Percentiles rank a stretch among this genome's conserved stretches.
Conservation (phyloP, 768 basidiomycete genomes). For the Megacollybia marginata region DNA sequence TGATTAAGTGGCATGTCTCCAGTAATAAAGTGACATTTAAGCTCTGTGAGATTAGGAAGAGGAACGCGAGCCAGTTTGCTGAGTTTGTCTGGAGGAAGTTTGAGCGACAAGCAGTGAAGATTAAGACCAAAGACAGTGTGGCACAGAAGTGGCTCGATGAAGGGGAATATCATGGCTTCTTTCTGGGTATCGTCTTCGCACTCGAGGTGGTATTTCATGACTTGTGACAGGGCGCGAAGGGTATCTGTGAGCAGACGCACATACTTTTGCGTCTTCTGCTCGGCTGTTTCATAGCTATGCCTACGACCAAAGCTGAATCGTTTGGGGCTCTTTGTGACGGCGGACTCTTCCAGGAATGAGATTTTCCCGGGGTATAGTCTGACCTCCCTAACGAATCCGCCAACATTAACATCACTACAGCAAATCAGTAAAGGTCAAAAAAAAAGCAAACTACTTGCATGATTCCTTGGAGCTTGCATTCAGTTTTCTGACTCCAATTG, state of each 20-base stretch:
- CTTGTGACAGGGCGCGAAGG: constrained; percentile 22
- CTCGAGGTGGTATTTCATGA: constrained; percentile 30
- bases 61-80: constrained; percentile 22
- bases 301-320: too few species aligned
- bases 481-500: too few species aligned
- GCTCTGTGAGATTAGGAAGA: constrained; percentile 26
- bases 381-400: too few species aligned
- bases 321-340: too few species aligned
- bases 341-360: too few species aligned
- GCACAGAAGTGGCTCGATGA: constrained; percentile 23
- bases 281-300: background rate
- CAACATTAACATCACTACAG: too few species aligned
- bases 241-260: constrained; percentile 24
- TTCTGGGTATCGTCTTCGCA: constrained; percentile 18
- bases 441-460: too few species aligned
- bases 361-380: too few species aligned
- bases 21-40: constrained; percentile 30
- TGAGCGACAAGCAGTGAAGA: constrained; percentile 27
- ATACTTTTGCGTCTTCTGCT: constrained; percentile 30
- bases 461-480: too few species aligned
- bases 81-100: constrained; percentile 31
- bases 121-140: constrained; percentile 18
- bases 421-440: too few species aligned
- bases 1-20: constrained; percentile 16
- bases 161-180: too few species aligned